Conservation (phyloP, 1,284 basidiomycete species). For the Heimioporus retisporus region DNA sequence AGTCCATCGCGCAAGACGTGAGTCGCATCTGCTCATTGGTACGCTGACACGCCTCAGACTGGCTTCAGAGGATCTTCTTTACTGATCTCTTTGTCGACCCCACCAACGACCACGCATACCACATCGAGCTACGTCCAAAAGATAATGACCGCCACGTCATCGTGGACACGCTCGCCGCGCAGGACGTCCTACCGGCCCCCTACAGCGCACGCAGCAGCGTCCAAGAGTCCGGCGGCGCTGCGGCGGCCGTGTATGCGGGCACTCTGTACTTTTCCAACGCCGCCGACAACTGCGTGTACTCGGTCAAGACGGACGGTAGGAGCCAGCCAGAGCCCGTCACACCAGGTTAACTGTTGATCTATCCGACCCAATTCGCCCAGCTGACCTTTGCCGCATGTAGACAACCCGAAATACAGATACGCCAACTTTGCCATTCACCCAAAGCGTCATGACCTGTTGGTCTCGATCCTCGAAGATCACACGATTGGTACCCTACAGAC, state of each 20-base stretch:
- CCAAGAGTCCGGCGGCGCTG: constrained; percentile 55
- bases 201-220: constrained; percentile 50
- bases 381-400: constrained; percentile 21
- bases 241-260: constrained; percentile 41
- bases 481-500: constrained; percentile 60
- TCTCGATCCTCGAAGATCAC: constrained; percentile 66
- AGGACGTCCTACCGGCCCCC: constrained; percentile 44
- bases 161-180: constrained; percentile 31
- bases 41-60: not conserved
- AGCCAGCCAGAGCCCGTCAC: constrained; percentile 30
- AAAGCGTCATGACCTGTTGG: constrained; percentile 32
- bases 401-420: constrained; percentile 60
- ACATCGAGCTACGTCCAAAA: constrained; percentile 52
- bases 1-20: constrained; percentile 64
- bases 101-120: constrained; percentile 43
- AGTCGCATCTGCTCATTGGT: constrained; percentile 7
- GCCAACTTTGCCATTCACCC: constrained; percentile 50
- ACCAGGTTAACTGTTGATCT: constrained; percentile 27
- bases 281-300: constrained; percentile 36
- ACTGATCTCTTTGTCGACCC: constrained; percentile 48
- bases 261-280: constrained; percentile 49
- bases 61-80: constrained; percentile 36
- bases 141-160: constrained; percentile 46
- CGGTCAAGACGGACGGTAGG: constrained; percentile 18
- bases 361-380: not conserved